Evolutionary conservation across 257 asterid genomes (phyloP).

Genomic region (Solanum pimpinellifolium): DNA sequence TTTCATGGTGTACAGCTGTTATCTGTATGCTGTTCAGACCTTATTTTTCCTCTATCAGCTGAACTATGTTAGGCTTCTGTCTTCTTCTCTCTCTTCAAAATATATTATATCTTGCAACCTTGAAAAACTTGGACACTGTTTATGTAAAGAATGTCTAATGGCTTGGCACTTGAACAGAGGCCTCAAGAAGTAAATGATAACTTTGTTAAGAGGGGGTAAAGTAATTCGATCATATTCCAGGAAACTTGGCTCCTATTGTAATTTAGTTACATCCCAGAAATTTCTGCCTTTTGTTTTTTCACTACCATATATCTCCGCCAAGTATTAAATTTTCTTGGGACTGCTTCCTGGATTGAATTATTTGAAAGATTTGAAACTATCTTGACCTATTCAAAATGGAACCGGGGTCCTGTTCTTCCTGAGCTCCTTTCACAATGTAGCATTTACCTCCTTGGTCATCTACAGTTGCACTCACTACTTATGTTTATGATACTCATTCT

Average conservation of each 20-base stretch:
- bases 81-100: neutral
- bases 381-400: neutral
- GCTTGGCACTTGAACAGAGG: neutral
- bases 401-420: neutral
- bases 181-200: neutral
- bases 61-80: neutral
- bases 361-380: neutral
- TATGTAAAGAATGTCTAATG: neutral
- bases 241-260: neutral
- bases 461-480: neutral
- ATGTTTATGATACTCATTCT: neutral
- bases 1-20: neutral
- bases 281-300: neutral
- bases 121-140: neutral
- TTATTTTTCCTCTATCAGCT: neutral
- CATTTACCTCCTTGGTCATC: neutral
- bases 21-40: neutral
- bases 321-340: neutral
- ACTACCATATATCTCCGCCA: neutral
- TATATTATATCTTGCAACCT: neutral
- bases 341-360: neutral
- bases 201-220: neutral
- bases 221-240: neutral
- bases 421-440: neutral
- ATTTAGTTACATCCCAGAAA: neutral